Base-by-base conservation (phyloP, 1,139 yeast species). In the Petasospora fabianii region DNA sequence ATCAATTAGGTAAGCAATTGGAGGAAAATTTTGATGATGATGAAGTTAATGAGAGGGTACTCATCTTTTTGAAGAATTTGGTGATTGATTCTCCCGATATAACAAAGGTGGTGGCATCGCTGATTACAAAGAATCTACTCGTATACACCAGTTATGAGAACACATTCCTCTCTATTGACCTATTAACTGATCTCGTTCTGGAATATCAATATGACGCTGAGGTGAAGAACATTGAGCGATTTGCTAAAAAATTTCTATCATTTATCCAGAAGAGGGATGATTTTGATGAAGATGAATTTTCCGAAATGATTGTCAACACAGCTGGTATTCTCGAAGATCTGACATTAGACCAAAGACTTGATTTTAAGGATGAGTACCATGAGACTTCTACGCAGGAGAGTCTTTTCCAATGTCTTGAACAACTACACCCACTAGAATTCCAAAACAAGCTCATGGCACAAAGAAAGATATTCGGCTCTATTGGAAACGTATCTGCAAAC, bases 401-500 rank as follows among this genome's bases (percentile, higher is more conserved):
- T 1, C 19, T 50, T 6, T 16, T 48, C 7, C 30, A 38, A 5
- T 15, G 44, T 3, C 35, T 53, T 5, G 26, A 32, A 6, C 9
- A 6, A 0, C 13, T 49, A 2, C 36, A 36, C 5, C 35, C 38
- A 1, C 20, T 44, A 28, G 52, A 47, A 27, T 38, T 51, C 13
- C 47, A 42, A 7, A 52, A 52, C 21, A 48, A 43, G 27, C 28
- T 52, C 10, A 41, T 32, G 8, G 48, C 38, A 4, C 51, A 51
- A 26, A 45, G 58, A 32, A 44, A 45, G 21, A 19, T 54, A 8
- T 51, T 36, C 31, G 49, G 50, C 2, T 34, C 55, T 1, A 44
- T 50, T 30, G 58, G 58, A 1, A 53, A 53, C 33, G 45, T 54
- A 7, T 53, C 57, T 10, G 45, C 55, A 5, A 53, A 54, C 20